Evolutionary conservation across 805 yeast genomes (phyloP).

Genomic region (Spathaspora arborariae): DNA sequence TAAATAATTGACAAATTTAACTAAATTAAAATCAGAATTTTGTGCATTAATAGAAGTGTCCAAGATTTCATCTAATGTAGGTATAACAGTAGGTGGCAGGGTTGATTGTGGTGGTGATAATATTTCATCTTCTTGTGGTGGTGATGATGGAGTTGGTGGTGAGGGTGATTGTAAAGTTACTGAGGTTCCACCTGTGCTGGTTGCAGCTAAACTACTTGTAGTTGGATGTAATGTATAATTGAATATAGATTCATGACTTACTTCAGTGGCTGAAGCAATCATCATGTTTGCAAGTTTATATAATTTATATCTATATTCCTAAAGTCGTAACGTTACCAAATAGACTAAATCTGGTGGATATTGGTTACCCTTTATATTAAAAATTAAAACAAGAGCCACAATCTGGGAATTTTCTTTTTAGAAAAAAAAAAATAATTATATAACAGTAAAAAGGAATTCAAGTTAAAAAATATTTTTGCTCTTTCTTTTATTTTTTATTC

Average conservation of each 20-base stretch:
- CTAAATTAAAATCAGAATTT: neutral
- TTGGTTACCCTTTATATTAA: neutral
- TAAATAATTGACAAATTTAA: constrained; percentile 4
- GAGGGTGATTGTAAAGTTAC: neutral
- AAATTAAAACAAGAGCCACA: neutral
- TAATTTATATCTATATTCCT: neutral
- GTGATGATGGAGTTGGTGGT: neutral
- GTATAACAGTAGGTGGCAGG: constrained; percentile 1
- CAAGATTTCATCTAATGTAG: constrained; percentile 6
- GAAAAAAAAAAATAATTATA: neutral
- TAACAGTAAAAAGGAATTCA: neutral
- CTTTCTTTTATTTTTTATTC: neutral
- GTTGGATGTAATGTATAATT: neutral
- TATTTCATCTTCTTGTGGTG: neutral
- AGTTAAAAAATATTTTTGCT: neutral
- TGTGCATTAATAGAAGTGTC: neutral
- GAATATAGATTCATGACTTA: constrained; percentile 1
- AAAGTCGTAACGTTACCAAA: neutral
- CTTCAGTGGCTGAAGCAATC: constrained; percentile 4
- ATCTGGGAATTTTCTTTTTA: neutral
- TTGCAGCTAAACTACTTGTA: neutral
- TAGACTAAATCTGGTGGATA: neutral
- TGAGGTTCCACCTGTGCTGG: neutral
- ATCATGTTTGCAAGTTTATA: neutral
- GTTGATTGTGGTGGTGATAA: neutral